These are phyloP conservation scores for Neurospora pannonica DNA, from an alignment of 495 filamentous ascomycete genomes.

Conservation along the genomic window DNA sequence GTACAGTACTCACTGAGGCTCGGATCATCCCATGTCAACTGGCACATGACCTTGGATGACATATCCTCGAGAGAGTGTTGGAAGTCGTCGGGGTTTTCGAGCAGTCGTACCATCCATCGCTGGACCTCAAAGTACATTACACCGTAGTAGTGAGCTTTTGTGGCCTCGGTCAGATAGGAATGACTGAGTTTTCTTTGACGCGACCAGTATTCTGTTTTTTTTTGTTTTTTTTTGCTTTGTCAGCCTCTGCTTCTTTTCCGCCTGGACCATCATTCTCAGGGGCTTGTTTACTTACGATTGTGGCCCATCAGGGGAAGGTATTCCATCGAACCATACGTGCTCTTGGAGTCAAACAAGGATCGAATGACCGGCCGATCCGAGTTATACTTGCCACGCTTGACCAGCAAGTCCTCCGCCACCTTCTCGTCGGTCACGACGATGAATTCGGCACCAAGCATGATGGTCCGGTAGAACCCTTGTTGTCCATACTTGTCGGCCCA, in stretches of 20 bases:
- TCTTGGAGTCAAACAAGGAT: constrained; percentile 35
- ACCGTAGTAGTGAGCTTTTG: constrained; percentile 26
- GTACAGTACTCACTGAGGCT: constrained; percentile 25
- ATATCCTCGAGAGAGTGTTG: constrained; percentile 31
- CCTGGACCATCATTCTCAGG: not conserved
- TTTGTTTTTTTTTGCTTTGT: not conserved
- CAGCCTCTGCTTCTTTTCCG: not conserved
- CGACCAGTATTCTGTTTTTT: constrained; percentile 27
- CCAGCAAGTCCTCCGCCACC: constrained; percentile 42
- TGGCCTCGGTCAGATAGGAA: constrained; percentile 29
- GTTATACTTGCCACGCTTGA: constrained; percentile 38
- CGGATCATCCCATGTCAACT: constrained; percentile 31
- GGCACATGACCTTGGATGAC: constrained; percentile 33
- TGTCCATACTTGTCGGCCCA: constrained; percentile 40
- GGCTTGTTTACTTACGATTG: constrained; percentile 22
- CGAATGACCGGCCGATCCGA: constrained; percentile 34
- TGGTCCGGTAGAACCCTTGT: constrained; percentile 34
- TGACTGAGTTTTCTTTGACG: constrained; percentile 30
- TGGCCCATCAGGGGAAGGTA: constrained; percentile 34
- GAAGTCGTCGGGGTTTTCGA: constrained; percentile 30
- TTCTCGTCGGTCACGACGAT: constrained; percentile 43
- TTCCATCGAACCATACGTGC: constrained; percentile 27
- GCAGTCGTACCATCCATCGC: constrained; percentile 28
- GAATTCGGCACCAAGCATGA: constrained; percentile 38
- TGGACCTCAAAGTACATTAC: constrained; percentile 31